These are phyloP conservation scores for Emydomyces testavorans DNA, from an alignment of 2,329 filamentous ascomycete genomes.

Conservation along the genomic window DNA sequence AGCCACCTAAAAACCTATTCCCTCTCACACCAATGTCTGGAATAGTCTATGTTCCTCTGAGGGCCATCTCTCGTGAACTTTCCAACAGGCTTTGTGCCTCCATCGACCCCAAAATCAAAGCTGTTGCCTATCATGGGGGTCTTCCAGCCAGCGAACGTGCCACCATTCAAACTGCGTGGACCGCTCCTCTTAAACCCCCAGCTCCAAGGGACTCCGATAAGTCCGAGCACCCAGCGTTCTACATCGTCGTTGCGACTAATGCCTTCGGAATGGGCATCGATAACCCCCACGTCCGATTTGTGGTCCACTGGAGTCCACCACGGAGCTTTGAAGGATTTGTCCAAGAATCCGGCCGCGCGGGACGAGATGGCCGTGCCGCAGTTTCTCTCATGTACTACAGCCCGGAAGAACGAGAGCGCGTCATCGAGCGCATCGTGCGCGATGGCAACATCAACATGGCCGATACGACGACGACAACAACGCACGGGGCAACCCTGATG, in stretches of 20 bases:
- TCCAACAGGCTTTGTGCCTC: conserved; percentile 26
- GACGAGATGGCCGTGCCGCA: conserved; percentile 70
- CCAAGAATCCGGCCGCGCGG: conserved; percentile 85
- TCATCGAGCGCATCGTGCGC: conserved; percentile 43
- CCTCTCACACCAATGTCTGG: conserved; percentile 32
- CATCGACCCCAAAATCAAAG: conserved; percentile 26
- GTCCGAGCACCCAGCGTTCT: conserved; percentile 51
- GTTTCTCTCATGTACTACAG: conserved; percentile 87
- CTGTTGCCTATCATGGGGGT: conserved; percentile 43
- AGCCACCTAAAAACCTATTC: conserved; percentile 24
- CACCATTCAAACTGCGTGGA: conserved; percentile 42
- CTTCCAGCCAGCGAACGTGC: conserved; percentile 60
- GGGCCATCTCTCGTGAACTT: conserved; percentile 32
- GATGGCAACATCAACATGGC: conserved; percentile 30
- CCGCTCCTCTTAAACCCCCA: conserved; percentile 14
- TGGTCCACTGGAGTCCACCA: conserved; percentile 86
- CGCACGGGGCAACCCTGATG: background rate
- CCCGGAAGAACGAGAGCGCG: conserved; percentile 70
- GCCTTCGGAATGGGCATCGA: conserved; percentile 98
- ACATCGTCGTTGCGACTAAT: conserved; percentile 87
- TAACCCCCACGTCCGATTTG: conserved; percentile 87
- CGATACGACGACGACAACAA: conserved; percentile 18
- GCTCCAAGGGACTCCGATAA: conserved; percentile 10
- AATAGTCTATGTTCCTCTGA: conserved; percentile 38
- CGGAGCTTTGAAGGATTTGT: conserved; percentile 95